These are phyloP conservation scores for Brassica carinata DNA, from an alignment of 345 rosid genomes.

Conservation along the genomic window DNA sequence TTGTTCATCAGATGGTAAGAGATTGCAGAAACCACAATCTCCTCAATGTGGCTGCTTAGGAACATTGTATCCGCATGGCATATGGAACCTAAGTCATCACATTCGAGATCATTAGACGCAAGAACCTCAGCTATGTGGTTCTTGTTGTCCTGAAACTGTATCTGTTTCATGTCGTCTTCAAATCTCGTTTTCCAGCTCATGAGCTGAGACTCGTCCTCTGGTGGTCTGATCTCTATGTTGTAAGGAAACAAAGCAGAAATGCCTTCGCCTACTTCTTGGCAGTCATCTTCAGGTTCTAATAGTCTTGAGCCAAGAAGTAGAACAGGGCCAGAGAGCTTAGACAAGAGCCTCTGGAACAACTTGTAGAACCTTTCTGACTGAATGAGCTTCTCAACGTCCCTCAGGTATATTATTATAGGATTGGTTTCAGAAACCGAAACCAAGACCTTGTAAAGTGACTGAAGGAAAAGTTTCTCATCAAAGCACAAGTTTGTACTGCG, in stretches of 20 bases:
- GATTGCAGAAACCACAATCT: constrained; percentile 88
- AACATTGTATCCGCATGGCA: constrained; percentile 80
- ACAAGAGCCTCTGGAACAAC: constrained; percentile 65
- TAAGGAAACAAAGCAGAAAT: constrained; percentile 73
- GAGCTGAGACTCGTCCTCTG: constrained; percentile 78
- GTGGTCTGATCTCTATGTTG: constrained; percentile 76
- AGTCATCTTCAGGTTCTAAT: constrained; percentile 70
- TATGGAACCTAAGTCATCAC: constrained; percentile 83
- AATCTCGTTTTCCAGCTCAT: constrained; percentile 81
- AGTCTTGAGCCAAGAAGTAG: constrained; percentile 83
- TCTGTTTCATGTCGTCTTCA: constrained; percentile 88
- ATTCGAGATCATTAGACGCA: constrained; percentile 84
- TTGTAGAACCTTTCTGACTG: constrained; percentile 75
- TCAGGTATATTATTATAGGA: constrained; percentile 73
- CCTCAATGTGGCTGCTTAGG: constrained; percentile 80
- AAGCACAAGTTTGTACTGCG: constrained; percentile 75
- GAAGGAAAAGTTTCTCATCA: constrained; percentile 77
- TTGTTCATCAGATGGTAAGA: constrained; percentile 82
- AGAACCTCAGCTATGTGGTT: constrained; percentile 94
- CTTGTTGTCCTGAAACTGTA: constrained; percentile 87
- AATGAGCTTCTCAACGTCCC: constrained; percentile 83
- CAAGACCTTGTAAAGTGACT: constrained; percentile 93
- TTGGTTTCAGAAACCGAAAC: constrained; percentile 66
- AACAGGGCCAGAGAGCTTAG: constrained; percentile 76
- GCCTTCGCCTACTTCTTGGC: constrained; percentile 67